phyloP scores from a whole-genome alignment of 331 rosid genomes.

The Acacia pycnantha region DNA sequence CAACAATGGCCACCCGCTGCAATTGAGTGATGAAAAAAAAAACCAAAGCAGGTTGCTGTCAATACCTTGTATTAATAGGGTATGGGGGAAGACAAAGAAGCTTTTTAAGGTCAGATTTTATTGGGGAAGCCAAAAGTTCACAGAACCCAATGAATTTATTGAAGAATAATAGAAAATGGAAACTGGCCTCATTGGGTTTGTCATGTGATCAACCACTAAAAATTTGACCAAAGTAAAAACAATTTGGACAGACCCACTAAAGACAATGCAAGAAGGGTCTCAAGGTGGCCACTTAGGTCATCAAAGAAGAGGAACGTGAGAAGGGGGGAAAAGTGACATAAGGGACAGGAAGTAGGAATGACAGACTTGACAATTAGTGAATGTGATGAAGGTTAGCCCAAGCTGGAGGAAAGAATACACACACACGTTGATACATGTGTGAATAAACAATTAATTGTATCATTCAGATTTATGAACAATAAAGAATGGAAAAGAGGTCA shows the following conservation, averaged over 20 bases:
- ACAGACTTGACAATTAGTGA: conserved; percentile 36
- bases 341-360: conserved; percentile 25
- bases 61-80: conserved; percentile 28
- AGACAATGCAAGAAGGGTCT: conserved; percentile 27
- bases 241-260: neutral
- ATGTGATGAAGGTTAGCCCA: conserved; percentile 41
- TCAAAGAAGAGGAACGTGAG: conserved; percentile 32
- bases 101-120: conserved; percentile 47
- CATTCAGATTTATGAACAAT: conserved; percentile 13
- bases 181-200: conserved; percentile 36
- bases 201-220: conserved; percentile 54
- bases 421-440: conserved; percentile 10
- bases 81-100: conserved; percentile 27
- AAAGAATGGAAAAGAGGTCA: conserved; percentile 27
- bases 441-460: conserved; percentile 11
- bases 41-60: conserved; percentile 23
- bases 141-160: conserved; percentile 45
- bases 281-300: conserved; percentile 25
- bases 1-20: conserved; percentile 25
- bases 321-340: conserved; percentile 4
- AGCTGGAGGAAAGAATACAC: conserved; percentile 34
- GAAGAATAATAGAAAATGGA: conserved; percentile 36
- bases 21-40: neutral
- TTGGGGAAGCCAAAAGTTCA: conserved; percentile 59
- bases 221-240: conserved; percentile 28